phyloP scores from a whole-genome alignment of 2,329 filamentous ascomycete genomes.

The Westerdykella ornata region DNA sequence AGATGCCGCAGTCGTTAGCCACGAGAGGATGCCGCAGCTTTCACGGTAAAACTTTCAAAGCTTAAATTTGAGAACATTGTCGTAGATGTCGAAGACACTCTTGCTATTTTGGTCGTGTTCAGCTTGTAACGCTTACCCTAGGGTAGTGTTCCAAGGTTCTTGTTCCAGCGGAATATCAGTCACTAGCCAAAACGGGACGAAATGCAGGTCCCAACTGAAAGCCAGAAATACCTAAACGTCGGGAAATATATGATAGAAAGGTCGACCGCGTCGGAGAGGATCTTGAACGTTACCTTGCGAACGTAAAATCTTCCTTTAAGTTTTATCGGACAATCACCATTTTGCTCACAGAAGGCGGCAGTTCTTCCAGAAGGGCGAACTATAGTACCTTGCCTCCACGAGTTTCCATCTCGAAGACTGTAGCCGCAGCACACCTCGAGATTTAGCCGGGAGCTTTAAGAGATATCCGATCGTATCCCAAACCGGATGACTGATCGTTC shows the following conservation, averaged over 20 bases:
- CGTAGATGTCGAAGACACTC: too few species aligned
- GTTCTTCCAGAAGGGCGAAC: conserved; percentile 67
- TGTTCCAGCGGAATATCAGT: conserved; percentile 35
- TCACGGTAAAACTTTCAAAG: too few species aligned
- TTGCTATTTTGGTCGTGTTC: too few species aligned
- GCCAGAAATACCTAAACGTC: conserved; percentile 55
- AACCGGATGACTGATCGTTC: conserved; percentile 74
- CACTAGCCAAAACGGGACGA: conserved; percentile 25
- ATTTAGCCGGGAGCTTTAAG: conserved; percentile 66
- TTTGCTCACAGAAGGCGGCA: conserved; percentile 67
- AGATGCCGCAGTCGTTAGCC: too few species aligned
- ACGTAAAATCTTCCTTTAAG: conserved; percentile 13
- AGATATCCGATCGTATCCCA: conserved; percentile 80
- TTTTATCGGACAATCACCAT: conserved; percentile 52
- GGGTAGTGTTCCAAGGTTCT: too few species aligned
- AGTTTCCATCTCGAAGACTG: conserved; percentile 62
- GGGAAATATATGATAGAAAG: conserved; percentile 57
- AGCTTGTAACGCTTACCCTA: too few species aligned
- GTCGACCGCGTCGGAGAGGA: conserved; percentile 55
- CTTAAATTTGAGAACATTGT: too few species aligned
- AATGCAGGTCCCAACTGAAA: conserved; percentile 24
- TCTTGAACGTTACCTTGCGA: conserved; percentile 54
- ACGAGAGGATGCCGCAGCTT: too few species aligned
- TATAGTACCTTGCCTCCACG: conserved; percentile 75
- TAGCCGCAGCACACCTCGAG: conserved; percentile 64